Base-by-base conservation (phyloP, 1,284 basidiomycete species). In the Cutaneotrichosporon sp. region DNA sequence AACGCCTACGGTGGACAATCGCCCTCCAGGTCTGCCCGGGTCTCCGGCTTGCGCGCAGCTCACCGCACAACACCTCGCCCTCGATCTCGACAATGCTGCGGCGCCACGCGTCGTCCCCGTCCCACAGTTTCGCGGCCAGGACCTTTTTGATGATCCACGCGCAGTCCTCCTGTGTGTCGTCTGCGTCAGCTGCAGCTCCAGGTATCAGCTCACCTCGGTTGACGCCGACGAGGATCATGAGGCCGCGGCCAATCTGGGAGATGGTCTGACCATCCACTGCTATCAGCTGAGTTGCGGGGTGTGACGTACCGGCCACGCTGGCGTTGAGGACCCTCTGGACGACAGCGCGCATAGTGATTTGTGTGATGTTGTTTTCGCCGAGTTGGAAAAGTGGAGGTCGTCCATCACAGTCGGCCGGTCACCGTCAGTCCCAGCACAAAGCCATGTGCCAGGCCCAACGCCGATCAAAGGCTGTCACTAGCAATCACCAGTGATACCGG, bases 151-250 rank as follows among this genome's bases (percentile, higher is more conserved):
- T 80, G 62, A 92, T 77, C 14, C 75, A 77, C 32, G 83, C 79
- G 45, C 86, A 78, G 73, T 93, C 90, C 51, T 80, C 66, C 14
- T 79, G 75, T 49, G 82, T 88, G 72, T 93, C 90, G 70, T 91
- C 89, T 91, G 27, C 17, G 42, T 51, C 34, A 49, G 42, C 45
- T 22, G 3, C 34, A 6, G 20, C 22, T 16, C 22, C 24, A n/a
- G n/a, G n/a, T n/a, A n/a, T n/a, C n/a, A 12, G 48, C 56, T 31
- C 31, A 59, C 57, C 51, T 34, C 53, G 47, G 41, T 45, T 35
- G 60, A 94, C 87, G 26, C 90, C 91, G 34, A 94, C 82, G 16
- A 94, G 81, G 26, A 92, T 85, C 81, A 93, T 85, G 17, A 94
- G 77, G 1, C 90, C 91, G 60, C 79, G 79, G 11, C 84, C 84